Percentiles rank a stretch among this genome's conserved stretches.
Evolutionary conservation across 73 alveolate genomes (phyloP).

Genomic region (Durusdinium trenchii): DNA sequence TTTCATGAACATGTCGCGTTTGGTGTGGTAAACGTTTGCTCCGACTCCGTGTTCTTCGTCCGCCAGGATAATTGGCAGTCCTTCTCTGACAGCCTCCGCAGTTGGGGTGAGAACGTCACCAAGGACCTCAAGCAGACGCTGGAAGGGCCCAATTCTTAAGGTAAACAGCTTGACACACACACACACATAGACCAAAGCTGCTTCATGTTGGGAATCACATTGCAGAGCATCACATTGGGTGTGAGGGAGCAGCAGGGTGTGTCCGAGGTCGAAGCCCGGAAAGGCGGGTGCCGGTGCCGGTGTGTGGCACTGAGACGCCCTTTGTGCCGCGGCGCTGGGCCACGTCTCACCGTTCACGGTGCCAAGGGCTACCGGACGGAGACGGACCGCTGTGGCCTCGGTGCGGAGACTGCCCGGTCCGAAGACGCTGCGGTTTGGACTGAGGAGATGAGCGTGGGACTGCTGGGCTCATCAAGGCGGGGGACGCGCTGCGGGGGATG

Average conservation of each 20-base stretch:
- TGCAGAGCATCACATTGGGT: too few species aligned
- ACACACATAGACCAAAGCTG: not conserved
- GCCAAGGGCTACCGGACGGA: not conserved
- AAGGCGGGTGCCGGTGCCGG: too few species aligned
- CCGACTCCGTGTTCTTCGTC: not conserved
- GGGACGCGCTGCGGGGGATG: not conserved
- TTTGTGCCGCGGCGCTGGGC: not conserved
- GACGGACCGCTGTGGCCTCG: not conserved
- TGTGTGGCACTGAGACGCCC: too few species aligned
- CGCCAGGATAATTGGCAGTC: conserved; percentile 77
- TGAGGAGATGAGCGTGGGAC: conserved; percentile 44
- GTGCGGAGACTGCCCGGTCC: too few species aligned
- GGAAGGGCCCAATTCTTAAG: conserved; percentile 40
- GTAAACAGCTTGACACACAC: not conserved
- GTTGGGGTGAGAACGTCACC: conserved; percentile 92
- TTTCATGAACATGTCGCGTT: too few species aligned
- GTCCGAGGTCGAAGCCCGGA: too few species aligned
- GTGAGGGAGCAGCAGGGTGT: too few species aligned
- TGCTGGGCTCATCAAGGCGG: conserved; percentile 81
- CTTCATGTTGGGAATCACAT: not conserved
- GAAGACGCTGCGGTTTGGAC: too few species aligned
- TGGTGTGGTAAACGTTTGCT: not conserved
- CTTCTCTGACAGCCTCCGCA: conserved; percentile 76
- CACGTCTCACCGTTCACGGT: not conserved
- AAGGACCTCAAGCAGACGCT: conserved; percentile 79